These are phyloP conservation scores for Quillaja saponaria DNA, from an alignment of 306 rosid species.

Conservation along the genomic window DNA sequence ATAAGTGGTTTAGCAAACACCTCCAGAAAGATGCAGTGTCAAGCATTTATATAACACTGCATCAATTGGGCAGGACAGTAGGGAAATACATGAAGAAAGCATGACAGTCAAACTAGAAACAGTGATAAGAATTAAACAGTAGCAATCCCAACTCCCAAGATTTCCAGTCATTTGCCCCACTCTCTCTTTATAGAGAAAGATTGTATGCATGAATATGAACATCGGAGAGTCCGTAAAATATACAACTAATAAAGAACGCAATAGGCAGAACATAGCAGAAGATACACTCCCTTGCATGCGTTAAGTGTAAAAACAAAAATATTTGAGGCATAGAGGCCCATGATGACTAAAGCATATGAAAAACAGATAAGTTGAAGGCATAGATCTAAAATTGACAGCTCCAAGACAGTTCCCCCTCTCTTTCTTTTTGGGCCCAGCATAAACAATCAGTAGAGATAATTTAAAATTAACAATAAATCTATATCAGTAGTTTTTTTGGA, in stretches of 20 bases:
- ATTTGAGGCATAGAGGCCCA: too few relatives aligned
- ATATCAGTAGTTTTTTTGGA: not conserved
- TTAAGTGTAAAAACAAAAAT: not conserved
- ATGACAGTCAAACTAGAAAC: not conserved
- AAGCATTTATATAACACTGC: not conserved
- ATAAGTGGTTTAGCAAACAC: not conserved
- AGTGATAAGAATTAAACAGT: constrained; percentile 3
- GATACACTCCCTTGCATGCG: not conserved
- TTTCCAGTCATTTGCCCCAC: too few relatives aligned
- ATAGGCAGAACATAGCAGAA: not conserved
- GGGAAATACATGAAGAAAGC: constrained; percentile 18
- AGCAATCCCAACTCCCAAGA: too few relatives aligned
- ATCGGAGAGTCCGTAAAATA: not conserved
- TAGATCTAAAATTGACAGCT: not conserved
- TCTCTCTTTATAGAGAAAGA: constrained; percentile 1
- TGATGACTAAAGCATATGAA: too few relatives aligned
- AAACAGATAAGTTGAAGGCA: not conserved
- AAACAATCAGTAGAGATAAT: not conserved
- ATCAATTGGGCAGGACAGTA: constrained; percentile 1
- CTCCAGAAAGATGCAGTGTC: not conserved
- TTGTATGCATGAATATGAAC: constrained; percentile 9
- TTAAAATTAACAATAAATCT: constrained; percentile 1
- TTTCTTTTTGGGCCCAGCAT: not conserved
- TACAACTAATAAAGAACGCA: constrained; percentile 17
- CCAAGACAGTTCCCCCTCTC: not conserved